phyloP scores from a whole-genome alignment of 768 basidiomycete species.

The Amanita phalloides region DNA sequence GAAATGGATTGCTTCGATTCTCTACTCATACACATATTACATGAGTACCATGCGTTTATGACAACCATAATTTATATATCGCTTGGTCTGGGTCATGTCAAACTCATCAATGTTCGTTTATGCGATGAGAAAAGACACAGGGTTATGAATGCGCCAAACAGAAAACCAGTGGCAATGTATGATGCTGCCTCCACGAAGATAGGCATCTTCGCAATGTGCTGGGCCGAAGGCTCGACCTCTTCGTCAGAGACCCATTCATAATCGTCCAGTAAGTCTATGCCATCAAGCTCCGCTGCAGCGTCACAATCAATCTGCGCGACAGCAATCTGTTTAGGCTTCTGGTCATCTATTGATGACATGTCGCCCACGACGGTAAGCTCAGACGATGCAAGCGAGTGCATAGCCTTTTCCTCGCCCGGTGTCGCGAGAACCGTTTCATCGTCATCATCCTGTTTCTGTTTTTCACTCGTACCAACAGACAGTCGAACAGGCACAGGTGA shows the following conservation, averaged over 20 bases:
- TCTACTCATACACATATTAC: conserved; percentile 5
- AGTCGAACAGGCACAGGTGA: not conserved
- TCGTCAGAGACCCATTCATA: conserved; percentile 4
- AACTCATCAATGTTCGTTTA: not conserved
- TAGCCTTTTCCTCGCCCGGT: not conserved
- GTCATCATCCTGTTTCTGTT: not conserved
- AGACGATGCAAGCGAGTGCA: not conserved
- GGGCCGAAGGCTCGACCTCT: not conserved
- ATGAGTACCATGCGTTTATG: not conserved
- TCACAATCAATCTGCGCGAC: not conserved
- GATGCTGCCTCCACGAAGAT: conserved; percentile 27
- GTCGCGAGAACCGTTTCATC: not conserved
- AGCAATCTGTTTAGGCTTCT: not conserved
- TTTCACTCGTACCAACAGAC: not conserved
- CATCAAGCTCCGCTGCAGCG: not conserved
- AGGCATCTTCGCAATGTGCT: conserved; percentile 9
- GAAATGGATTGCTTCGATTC: not conserved
- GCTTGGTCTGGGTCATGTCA: not conserved
- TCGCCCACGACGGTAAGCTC: not conserved
- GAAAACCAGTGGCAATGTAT: conserved; percentile 40
- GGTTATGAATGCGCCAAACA: conserved; percentile 46
- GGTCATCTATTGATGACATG: not conserved
- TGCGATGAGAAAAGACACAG: conserved; percentile 20
- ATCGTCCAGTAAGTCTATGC: not conserved
- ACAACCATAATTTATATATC: not conserved